Evolutionary conservation across 306 rosid species (phyloP).

Genomic region (Cucurbita maxima): DNA sequence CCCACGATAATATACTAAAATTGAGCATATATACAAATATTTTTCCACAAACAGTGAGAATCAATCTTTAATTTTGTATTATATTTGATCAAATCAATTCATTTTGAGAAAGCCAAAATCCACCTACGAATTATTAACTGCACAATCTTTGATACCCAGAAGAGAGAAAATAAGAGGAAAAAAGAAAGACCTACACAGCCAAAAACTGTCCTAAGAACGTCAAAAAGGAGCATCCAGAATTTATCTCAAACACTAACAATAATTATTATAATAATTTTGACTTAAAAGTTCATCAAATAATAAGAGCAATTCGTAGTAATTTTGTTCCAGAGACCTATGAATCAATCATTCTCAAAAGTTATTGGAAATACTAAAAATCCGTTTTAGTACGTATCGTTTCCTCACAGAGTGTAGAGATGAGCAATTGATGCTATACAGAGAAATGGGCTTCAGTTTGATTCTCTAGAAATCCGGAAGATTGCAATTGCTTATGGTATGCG

Average conservation of each 20-base stretch:
- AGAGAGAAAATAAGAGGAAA: too few relatives aligned
- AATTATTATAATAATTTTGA: not conserved
- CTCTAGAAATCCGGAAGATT: not conserved
- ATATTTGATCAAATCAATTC: too few relatives aligned
- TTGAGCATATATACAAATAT: too few relatives aligned
- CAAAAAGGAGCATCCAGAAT: not conserved
- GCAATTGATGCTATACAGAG: not conserved
- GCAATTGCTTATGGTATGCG: not conserved
- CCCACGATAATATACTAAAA: too few relatives aligned
- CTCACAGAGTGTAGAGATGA: not conserved
- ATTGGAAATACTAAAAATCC: not conserved
- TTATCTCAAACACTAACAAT: not conserved
- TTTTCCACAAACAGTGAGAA: too few relatives aligned
- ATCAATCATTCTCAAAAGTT: not conserved
- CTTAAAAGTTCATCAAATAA: not conserved
- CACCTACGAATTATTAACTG: not conserved
- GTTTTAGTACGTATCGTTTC: not conserved
- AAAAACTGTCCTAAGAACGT: not conserved
- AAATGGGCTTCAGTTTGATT: not conserved
- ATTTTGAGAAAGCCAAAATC: not conserved
- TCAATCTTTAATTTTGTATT: too few relatives aligned
- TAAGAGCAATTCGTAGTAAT: not conserved
- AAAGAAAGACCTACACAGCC: not conserved
- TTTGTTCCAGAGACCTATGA: not conserved
- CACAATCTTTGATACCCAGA: not conserved